Conservation (phyloP, 2,329 filamentous ascomycete species). For the Stylonectria norvegica region DNA sequence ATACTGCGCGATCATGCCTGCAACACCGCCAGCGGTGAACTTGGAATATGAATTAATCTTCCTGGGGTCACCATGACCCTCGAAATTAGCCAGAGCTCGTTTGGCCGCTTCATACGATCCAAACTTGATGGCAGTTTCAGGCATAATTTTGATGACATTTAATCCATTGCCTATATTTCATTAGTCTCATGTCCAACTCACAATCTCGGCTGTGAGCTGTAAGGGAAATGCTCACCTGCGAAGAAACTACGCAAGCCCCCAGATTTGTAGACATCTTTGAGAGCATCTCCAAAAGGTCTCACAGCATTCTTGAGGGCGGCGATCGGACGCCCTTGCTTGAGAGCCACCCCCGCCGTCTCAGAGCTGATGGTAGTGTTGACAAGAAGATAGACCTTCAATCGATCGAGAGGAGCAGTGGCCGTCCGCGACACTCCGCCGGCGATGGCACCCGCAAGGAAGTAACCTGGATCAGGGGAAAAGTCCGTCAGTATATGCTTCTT, state of each 20-base stretch:
- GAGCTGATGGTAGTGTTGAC: conserved; percentile 66
- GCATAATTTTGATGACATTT: conserved; percentile 97
- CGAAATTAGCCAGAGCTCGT: conserved; percentile 76
- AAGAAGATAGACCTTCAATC: conserved; percentile 94
- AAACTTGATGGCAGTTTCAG: conserved; percentile 97
- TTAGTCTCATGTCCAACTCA: conserved; percentile 8
- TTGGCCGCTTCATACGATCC: conserved; percentile 96
- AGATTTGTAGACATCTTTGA: conserved; percentile 75
- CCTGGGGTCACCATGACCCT: conserved; percentile 81
- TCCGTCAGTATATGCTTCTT: conserved; percentile 57
- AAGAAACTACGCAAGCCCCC: conserved; percentile 89
- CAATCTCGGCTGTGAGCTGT: not conserved
- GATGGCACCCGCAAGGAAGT: conserved; percentile 92
- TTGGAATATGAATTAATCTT: conserved; percentile 80
- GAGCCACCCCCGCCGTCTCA: conserved; percentile 59
- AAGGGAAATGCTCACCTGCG: conserved; percentile 62
- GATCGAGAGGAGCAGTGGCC: conserved; percentile 91
- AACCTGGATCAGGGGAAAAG: conserved; percentile 85
- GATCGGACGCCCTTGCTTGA: conserved; percentile 66
- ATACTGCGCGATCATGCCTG: conserved; percentile 90
- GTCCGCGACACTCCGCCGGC: conserved; percentile 94
- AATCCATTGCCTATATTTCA: conserved; percentile 76
- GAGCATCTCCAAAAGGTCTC: conserved; percentile 67
- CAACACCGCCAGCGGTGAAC: conserved; percentile 85
- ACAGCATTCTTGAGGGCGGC: conserved; percentile 63